Conservation (phyloP, 495 filamentous ascomycete genomes). For the Penicillium lagena region DNA sequence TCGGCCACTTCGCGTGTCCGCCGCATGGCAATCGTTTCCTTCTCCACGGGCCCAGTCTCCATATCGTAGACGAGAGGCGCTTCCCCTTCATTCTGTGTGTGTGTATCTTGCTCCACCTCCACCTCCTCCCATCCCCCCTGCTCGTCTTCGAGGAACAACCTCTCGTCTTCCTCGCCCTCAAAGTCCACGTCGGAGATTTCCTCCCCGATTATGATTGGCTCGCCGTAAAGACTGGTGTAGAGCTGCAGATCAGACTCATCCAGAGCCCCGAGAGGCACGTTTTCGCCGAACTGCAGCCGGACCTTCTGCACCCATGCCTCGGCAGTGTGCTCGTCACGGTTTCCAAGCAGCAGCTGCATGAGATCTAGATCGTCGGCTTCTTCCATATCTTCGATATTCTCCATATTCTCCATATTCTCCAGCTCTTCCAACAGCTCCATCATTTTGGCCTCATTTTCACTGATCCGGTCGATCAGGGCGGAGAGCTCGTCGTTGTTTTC, state of each 20-base stretch:
- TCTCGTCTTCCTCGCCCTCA: slow-evolving; percentile 28
- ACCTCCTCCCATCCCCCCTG: slow-evolving; percentile 58
- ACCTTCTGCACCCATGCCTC: slow-evolving; percentile 64
- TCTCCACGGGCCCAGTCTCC: slow-evolving; percentile 21
- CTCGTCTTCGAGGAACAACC: slow-evolving; percentile 50
- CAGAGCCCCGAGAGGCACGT: slow-evolving; percentile 67
- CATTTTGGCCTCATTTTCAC: slow-evolving; percentile 28
- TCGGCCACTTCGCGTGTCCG: slow-evolving; percentile 40
- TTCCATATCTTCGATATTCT: slow-evolving; percentile 7
- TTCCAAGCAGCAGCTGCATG: slow-evolving; percentile 8
- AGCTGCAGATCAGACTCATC: slow-evolving; percentile 61
- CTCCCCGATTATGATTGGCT: slow-evolving; percentile 45
- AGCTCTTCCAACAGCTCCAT: slow-evolving; percentile 29
- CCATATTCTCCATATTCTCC: slow-evolving; percentile 20
- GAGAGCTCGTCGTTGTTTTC: slow-evolving; percentile 25
- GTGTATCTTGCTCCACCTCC: slow-evolving; percentile 29
- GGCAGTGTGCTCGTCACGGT: slow-evolving; percentile 33
- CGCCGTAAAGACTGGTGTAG: slow-evolving; percentile 78
- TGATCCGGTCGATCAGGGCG: slow-evolving; percentile 32
- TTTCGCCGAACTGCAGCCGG: slow-evolving; percentile 69
- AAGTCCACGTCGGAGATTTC: slow-evolving; percentile 21
- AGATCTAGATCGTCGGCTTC: slow-evolving; percentile 4
- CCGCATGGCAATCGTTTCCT: slow-evolving; percentile 27
- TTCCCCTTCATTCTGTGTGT: slow-evolving; percentile 15
- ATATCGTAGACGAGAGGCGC: slow-evolving; percentile 34